Base-by-base conservation (phyloP, 2,329 filamentous ascomycete species). In the Penicillium sp. region DNA sequence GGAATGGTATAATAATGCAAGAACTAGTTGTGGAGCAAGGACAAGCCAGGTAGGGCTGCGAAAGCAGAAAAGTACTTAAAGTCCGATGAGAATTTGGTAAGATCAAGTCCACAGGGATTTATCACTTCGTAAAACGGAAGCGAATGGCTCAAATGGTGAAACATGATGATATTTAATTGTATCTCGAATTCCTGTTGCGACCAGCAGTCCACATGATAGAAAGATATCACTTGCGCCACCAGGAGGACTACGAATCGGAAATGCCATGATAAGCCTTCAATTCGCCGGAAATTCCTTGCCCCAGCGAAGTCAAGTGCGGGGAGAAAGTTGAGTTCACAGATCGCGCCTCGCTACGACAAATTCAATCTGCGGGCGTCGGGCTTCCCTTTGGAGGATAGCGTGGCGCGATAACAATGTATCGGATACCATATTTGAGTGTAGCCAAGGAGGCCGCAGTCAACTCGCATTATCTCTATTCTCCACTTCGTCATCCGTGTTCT, bases 371-470 rank as follows among this genome's bases (percentile, higher is more conserved):
- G 33, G 45, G 60, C 24, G 62, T 65, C 63, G 43, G 58, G 54
- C 59, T 66, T 52, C 63, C 52, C 41, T 16, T 57, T 48, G 3
- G 2, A 57, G 61, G 29, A 45, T 54, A 43, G 46, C 4, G 5
- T 31, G 9, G 2, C 12, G 9, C 33, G 24, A 45, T 44, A 24
- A 42, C 15, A 50, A 4, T 3, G 36, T 9, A 21, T 12, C 3
- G 12, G 9, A 13, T 39, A 21, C 5, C 16, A 10, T 16, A 10
- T 4, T 39, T 13, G 16, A 3, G 3, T 21, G 4, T 39, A 39
- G 36, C 36, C 8, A 38, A 38, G 7, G 21, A 21, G 16, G 3
- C 21, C 34, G 16, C 16, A 21, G 21, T 21, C 18, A 12, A 12
- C 21, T 21, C 3, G 16, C 12, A 7, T 38, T 21, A 38, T 38